phyloP scores from a whole-genome alignment of 345 rosid genomes.

The Fremontodendron californicum region DNA sequence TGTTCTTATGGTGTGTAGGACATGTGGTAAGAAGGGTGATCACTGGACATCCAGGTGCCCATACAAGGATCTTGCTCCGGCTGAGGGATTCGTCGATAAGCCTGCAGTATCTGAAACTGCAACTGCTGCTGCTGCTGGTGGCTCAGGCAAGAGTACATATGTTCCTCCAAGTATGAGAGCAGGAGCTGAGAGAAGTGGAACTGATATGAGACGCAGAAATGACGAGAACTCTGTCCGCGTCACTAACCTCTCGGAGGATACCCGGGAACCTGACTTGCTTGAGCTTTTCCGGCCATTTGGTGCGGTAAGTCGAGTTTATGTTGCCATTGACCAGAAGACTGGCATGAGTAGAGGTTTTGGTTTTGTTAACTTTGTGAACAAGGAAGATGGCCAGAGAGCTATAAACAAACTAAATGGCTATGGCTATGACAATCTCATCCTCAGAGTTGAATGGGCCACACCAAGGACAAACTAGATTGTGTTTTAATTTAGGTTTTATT shows the following conservation, averaged over 20 bases:
- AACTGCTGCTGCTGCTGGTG: conserved; percentile 38
- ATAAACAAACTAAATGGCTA: conserved; percentile 86
- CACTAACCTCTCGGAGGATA: conserved; percentile 83
- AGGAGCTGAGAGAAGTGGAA: conserved; percentile 69
- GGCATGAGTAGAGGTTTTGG: conserved; percentile 91
- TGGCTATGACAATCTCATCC: conserved; percentile 92
- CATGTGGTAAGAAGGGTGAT: conserved; percentile 86
- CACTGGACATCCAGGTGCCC: conserved; percentile 94
- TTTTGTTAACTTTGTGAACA: conserved; percentile 77
- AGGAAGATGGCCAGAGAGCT: conserved; percentile 85
- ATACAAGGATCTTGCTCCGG: conserved; percentile 73
- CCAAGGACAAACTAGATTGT: conserved; percentile 62
- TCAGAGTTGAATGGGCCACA: conserved; percentile 89
- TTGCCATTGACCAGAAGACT: conserved; percentile 85
- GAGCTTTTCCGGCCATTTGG: conserved; percentile 89
- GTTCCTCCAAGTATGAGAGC: conserved; percentile 76
- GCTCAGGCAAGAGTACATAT: conserved; percentile 54
- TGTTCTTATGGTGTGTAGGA: conserved; percentile 84
- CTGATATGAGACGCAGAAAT: conserved; percentile 88
- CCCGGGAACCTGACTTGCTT: conserved; percentile 72
- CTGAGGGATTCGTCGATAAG: conserved; percentile 55
- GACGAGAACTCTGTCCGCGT: conserved; percentile 91
- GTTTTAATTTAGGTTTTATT: background rate
- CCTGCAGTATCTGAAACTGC: conserved; percentile 49
- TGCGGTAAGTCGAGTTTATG: conserved; percentile 71